Base-by-base conservation (phyloP, 805 yeast species). In the Candida tibetensis region DNA sequence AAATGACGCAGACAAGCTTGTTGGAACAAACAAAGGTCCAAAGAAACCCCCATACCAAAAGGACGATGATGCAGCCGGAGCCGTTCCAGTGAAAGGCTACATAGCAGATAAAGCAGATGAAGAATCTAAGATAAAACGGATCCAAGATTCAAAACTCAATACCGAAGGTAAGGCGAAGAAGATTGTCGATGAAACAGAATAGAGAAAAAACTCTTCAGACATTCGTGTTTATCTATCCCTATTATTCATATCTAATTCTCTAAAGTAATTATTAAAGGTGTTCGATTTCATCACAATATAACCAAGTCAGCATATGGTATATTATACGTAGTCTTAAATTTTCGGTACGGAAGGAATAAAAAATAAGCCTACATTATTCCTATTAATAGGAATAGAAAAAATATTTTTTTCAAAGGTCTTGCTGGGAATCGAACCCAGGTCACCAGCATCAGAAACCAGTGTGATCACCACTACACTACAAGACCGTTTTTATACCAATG, bases 351-450 rank as follows among this genome's bases (percentile, higher is more conserved):
- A n/a, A n/a, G n/a, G n/a, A n/a, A n/a, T n/a, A n/a, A n/a, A n/a
- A n/a, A n/a, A n/a, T n/a, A n/a, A n/a, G n/a, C n/a, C n/a, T n/a
- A n/a, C n/a, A 12, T 22, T 22, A 22, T 22, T 22, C 8, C 12
- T 22, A 22, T 22, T 22, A 22, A 8, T 22, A 12, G 8, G 8
- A 22, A 8, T 22, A 22, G 8, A 22, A 8, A 8, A 22, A 22
- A 22, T 12, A 22, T 22, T 22, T 22, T 22, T 22, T 12, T 12
- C 26, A 22, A 18, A 52, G 58, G 55, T 52, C 61, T 49, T 48
- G 47, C 60, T 49, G 61, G 61, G 62, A 55, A 48, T 57, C 60
- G 61, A 57, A 57, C 62, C 62, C 61, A 51, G 59, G 59, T 56
- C 47, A 38, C 60, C 62, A 56, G 61, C 53, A 55, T 56, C 62